phyloP scores from a whole-genome alignment of 1,284 basidiomycete genomes.

The Wolfiporia cocos region DNA sequence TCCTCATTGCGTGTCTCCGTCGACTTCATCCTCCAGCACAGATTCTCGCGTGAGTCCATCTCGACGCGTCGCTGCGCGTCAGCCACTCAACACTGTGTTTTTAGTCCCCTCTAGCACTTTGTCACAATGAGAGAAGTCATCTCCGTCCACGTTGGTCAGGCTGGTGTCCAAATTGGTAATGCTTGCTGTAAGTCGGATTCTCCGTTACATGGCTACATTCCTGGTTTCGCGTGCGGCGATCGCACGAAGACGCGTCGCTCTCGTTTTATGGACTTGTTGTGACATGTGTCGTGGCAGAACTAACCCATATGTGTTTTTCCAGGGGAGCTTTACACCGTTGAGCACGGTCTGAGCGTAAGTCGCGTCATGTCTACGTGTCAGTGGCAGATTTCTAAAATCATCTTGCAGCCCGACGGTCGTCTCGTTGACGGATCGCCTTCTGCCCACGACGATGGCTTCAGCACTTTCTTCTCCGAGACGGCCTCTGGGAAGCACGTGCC shows the following conservation, averaged over 20 bases:
- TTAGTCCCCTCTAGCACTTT: slow-evolving; percentile 8
- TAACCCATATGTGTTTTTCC: slow-evolving; percentile 10
- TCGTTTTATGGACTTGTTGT: too few species aligned
- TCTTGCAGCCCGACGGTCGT: slow-evolving; percentile 83
- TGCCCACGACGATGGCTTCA: slow-evolving; percentile 87
- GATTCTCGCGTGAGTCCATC: slow-evolving; percentile 21
- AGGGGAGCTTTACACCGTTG: slow-evolving; percentile 89
- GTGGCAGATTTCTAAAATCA: neutral
- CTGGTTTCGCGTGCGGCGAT: too few species aligned
- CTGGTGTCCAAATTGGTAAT: slow-evolving; percentile 96
- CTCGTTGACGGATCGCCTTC: slow-evolving; percentile 73
- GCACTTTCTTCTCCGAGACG: slow-evolving; percentile 93
- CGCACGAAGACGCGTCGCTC: slow-evolving; percentile 28
- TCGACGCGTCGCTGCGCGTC: slow-evolving; percentile 6
- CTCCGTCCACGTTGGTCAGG: slow-evolving; percentile 92
- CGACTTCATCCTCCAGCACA: slow-evolving; percentile 26
- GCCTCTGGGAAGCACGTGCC: slow-evolving; percentile 97
- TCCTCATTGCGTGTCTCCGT: slow-evolving; percentile 23
- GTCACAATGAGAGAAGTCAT: slow-evolving; percentile 84
- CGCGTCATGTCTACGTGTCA: slow-evolving; percentile 8
- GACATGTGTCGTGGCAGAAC: too few species aligned
- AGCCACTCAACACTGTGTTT: neutral
- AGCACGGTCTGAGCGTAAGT: slow-evolving; percentile 93
- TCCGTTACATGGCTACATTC: slow-evolving; percentile 11
- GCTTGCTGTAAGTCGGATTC: slow-evolving; percentile 74